Conservation (phyloP, 129 eudicot species). For the sunflower (Helianthus annuus) region DNA sequence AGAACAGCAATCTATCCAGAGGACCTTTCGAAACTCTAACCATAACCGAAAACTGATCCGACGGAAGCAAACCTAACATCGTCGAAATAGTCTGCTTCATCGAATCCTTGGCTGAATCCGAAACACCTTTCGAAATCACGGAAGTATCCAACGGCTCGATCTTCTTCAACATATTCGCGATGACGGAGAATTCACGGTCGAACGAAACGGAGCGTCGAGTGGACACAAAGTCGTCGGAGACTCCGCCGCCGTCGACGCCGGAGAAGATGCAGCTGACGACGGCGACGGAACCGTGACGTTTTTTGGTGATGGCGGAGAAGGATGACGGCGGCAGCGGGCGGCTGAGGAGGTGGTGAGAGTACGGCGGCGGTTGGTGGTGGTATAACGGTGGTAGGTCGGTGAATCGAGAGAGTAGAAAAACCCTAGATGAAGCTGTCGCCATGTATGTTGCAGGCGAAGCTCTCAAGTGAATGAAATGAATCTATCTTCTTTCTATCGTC, state of each 20-base stretch:
- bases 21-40: slow-evolving; percentile 74
- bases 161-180: slow-evolving; percentile 75
- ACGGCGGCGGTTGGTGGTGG: slow-evolving; percentile 37
- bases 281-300: slow-evolving; percentile 26
- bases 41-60: slow-evolving; percentile 79
- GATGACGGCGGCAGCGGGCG: slow-evolving; percentile 55
- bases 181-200: slow-evolving; percentile 82
- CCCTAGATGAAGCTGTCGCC: slow-evolving; percentile 45
- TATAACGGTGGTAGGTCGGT: slow-evolving; percentile 45
- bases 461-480: slow-evolving; percentile 15
- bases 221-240: slow-evolving; percentile 78
- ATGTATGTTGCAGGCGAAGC: slow-evolving; percentile 30
- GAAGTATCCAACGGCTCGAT: slow-evolving; percentile 84
- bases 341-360: slow-evolving; percentile 44
- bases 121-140: slow-evolving; percentile 72
- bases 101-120: slow-evolving; percentile 80
- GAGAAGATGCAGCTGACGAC: slow-evolving; percentile 57
- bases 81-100: slow-evolving; percentile 97
- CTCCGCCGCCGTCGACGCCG: slow-evolving; percentile 91
- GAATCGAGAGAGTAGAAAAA: slow-evolving; percentile 40
- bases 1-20: slow-evolving; percentile 58
- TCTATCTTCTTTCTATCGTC: slow-evolving; percentile 29
- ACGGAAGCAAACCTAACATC: slow-evolving; percentile 88
- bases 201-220: slow-evolving; percentile 63
- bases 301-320: slow-evolving; percentile 25